Conservation (phyloP, 2,329 filamentous ascomycete genomes). For the Monosporascus sp. region DNA sequence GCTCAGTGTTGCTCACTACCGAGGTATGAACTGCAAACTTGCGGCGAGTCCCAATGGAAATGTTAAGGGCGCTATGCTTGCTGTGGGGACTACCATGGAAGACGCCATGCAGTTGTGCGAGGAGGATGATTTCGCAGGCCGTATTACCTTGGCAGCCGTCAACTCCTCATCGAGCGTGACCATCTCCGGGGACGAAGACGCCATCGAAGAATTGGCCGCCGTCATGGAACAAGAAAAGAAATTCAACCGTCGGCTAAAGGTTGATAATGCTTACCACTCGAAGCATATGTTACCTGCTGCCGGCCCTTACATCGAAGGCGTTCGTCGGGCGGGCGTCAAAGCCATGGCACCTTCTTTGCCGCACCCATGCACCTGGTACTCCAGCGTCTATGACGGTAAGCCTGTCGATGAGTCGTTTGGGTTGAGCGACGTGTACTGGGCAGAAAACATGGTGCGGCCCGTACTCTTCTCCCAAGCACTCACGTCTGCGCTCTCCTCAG, state of each 20-base stretch:
- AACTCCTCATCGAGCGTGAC: constrained; percentile 11
- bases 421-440: constrained; percentile 33
- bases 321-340: too few relatives aligned
- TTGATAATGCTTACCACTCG: constrained; percentile 13
- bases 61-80: constrained; percentile 43
- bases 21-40: too few relatives aligned
- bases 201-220: neutral
- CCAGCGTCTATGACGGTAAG: constrained; percentile 1
- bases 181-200: constrained; percentile 11
- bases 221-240: constrained; percentile 5
- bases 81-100: constrained; percentile 25
- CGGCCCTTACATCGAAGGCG: constrained; percentile 5
- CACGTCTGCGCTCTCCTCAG: constrained; percentile 1
- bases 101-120: neutral
- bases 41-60: too few relatives aligned
- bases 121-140: neutral
- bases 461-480: constrained; percentile 30
- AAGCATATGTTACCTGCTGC: constrained; percentile 8
- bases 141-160: constrained; percentile 5
- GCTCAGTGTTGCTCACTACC: too few relatives aligned
- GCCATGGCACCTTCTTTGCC: too few relatives aligned
- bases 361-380: too few relatives aligned
- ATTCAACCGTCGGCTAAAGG: constrained; percentile 1
- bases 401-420: too few relatives aligned
- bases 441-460: constrained; percentile 28